Conservation (phyloP, 2,329 filamentous ascomycete genomes). For the Curvularia lunata region DNA sequence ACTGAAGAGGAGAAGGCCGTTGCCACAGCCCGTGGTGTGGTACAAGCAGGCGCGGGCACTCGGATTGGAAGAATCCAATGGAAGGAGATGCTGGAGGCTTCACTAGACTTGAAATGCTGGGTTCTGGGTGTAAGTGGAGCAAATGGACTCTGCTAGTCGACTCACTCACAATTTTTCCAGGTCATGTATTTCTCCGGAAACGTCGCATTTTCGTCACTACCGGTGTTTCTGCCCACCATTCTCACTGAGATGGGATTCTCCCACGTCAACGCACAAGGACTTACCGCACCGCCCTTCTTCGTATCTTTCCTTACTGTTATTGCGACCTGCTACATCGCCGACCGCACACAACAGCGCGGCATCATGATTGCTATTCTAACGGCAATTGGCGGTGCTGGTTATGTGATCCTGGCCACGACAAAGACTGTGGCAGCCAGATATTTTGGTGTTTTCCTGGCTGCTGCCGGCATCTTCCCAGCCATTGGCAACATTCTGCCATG, state of each 20-base stretch:
- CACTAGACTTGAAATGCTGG: conserved; percentile 45
- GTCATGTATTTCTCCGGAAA: conserved; percentile 49
- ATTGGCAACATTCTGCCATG: conserved; percentile 75
- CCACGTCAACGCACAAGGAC: conserved; percentile 70
- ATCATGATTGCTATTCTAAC: conserved; percentile 64
- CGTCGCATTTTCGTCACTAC: conserved; percentile 61
- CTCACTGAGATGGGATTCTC: conserved; percentile 69
- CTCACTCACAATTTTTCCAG: conserved; percentile 16
- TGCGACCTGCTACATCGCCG: conserved; percentile 67
- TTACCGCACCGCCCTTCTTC: conserved; percentile 75
- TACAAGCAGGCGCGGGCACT: conserved; percentile 37
- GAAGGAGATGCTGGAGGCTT: conserved; percentile 37
- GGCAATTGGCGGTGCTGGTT: conserved; percentile 65
- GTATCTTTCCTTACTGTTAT: conserved; percentile 70
- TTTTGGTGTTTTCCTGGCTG: conserved; percentile 61
- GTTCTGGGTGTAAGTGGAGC: conserved; percentile 38
- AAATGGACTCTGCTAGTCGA: neutral
- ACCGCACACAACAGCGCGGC: conserved; percentile 69
- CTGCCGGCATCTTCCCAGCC: conserved; percentile 69
- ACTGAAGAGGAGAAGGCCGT: conserved; percentile 50
- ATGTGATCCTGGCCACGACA: conserved; percentile 67
- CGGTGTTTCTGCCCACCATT: conserved; percentile 54
- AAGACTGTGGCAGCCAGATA: conserved; percentile 59
- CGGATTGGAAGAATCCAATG: conserved; percentile 39
- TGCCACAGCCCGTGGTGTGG: conserved; percentile 38